Base-by-base conservation (phyloP, 352 stramenopile genomes). In the Pythium brassicae region DNA sequence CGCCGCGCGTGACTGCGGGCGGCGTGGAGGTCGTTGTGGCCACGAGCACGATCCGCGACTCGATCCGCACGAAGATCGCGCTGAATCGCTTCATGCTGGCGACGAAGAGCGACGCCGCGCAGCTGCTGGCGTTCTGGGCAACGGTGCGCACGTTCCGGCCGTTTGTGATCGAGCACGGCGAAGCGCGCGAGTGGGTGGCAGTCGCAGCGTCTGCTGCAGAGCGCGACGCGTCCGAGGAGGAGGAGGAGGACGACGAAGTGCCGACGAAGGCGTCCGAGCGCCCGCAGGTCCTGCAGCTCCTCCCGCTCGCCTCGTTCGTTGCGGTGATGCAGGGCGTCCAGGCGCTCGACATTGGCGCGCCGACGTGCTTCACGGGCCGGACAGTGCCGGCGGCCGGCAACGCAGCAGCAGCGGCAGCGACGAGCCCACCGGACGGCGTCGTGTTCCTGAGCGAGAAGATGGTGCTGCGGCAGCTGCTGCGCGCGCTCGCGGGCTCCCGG, bases 291-390 rank as follows among this genome's bases (percentile, higher is more conserved):
- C 48, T 83, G 60, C 72, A 79, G 49, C 58, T 83, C 20, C 53
- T 76, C 14, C 70, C 72, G 25, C 57, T 62, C 22, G 58, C 69
- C 40, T 47, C 66, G 23, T 83, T 74, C 43, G 59, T 65, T 12
- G 53, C 58, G 27, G 55, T 79, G 0, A 29, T 35, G 9, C n/a
- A 5, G 39, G 26, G 42, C 23, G 35, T 50, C 1, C 46, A 55
- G 55, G 54, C 55, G 17, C 29, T 54, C 14, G 50, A 54, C 35
- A 71, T 59, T 37, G 59, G 49, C 5, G 50, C 53, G 4, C 61
- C 61, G 14, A 35, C 46, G 20, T 68, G 66, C 57, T 72, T 76
- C 37, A 48, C 72, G 37, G 68, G 70, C 37, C 6, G 20, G 42
- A 12, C 32, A 37, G 32, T 37, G 14, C 2, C 19, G 9, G 7